Evolutionary conservation across 257 asterid species (phyloP), one percentile per base, ranked within the genome.

Genomic region (Forsythia viridissima): DNA sequence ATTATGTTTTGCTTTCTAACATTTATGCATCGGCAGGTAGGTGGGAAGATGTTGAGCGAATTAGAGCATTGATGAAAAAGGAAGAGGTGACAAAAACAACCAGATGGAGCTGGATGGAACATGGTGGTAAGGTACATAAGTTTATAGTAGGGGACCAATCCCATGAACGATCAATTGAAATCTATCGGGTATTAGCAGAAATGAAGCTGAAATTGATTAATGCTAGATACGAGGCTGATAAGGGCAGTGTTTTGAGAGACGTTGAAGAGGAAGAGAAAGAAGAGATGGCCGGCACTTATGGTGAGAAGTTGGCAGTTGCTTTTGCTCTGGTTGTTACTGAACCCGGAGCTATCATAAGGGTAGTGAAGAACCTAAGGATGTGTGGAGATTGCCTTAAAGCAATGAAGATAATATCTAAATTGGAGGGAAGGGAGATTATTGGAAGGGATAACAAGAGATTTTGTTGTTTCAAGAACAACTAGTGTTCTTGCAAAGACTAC

Each of bases 381-480:
- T 88, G 94, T 76, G 70, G 86, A 90, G 94, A 91, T 85, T 91
- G 97, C 68, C 97, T 87, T 72, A 74, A 82, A 38, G 91, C 91
- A 8, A 83, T 88, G 13, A 91, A 90, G 85, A 88, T 90, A 77
- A 81, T 90, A 57, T 91, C 97, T 0, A 65, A 80, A 78, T 55
- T 83, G 70, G 91, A 90, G 74, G 66, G 20, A 3, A 87, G 94
- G 94, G 88, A 88, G 83, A 87, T 91, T 21, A 78, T 91, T 38
- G 87, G 87, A 40, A 88, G 94, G 76, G 97, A 91, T 76, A 91
- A 88, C 70, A 91, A 84, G 66, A 85, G 97, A 59, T 91, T 91
- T 71, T 94, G 0, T 16, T n/a, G 72, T 51, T 88, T 91, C 61
- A 86, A 73, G 73, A 81, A 84, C 34, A 87, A 88, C 11, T 20